Evolutionary conservation across 2,329 filamentous ascomycete species (phyloP).

Genomic region (Venturia oleaginea): DNA sequence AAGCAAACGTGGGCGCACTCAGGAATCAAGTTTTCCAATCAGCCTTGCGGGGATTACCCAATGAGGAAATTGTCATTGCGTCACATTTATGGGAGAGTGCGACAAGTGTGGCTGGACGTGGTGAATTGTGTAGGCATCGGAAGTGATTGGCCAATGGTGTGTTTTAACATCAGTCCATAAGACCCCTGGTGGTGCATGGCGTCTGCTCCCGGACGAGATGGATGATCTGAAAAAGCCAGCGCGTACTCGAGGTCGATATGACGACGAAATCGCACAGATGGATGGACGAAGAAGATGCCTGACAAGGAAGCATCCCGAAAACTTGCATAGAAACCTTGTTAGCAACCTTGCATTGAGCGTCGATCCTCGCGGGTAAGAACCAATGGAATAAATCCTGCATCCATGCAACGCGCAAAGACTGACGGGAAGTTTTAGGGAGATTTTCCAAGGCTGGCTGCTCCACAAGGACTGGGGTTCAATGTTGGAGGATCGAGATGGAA

Average conservation of each 20-base stretch:
- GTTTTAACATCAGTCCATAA: background rate
- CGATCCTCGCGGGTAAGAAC: background rate
- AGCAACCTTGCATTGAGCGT: background rate
- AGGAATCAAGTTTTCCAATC: conserved; percentile 10
- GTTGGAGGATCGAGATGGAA: background rate
- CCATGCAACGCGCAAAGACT: background rate
- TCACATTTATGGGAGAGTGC: conserved; percentile 4
- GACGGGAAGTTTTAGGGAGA: background rate
- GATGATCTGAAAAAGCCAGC: background rate
- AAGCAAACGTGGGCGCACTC: background rate
- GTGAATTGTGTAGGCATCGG: background rate
- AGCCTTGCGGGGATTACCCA: background rate
- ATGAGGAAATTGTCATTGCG: background rate
- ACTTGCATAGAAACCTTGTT: conserved; percentile 4
- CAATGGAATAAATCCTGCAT: background rate
- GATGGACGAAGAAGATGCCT: background rate
- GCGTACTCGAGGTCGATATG: background rate
- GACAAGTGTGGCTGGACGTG: conserved; percentile 8
- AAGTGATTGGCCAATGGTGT: background rate
- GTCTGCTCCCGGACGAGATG: background rate
- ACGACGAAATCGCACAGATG: background rate
- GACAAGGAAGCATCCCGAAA: background rate
- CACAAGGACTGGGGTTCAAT: background rate
- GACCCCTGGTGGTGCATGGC: background rate
- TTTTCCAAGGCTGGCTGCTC: background rate